Base-by-base conservation (phyloP, 257 asterid species). In the Pogostemon cablin region DNA sequence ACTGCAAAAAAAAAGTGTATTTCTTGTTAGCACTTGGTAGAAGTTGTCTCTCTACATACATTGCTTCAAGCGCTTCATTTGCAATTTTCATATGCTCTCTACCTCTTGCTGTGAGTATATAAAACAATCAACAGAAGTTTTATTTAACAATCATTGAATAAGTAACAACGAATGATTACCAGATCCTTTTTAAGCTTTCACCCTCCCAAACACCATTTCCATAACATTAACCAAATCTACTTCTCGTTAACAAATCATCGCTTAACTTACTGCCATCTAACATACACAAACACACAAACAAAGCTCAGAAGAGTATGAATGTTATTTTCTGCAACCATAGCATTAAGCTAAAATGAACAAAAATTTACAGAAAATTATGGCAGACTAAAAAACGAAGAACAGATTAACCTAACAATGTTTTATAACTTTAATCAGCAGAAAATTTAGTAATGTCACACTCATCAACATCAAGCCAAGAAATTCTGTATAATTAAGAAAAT, bases 191-290 rank as follows among this genome's bases (percentile, higher is more conserved):
- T 9, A 50, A 48, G 77, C 67, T 50, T 64, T 65, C 53, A 57
- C 58, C 77, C 47, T 48, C 70, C 49, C 64, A 66, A 53, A 65
- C 69, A 49, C 53, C 43, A 73, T 57, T 35, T 69, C 77, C 77
- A 75, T 60, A 41, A 38, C 53, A 61, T 41, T 58, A 74, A 53
- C 8, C 63, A 37, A 66, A 75, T 68, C 82, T 76, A 82, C 71
- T 60, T 48, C 54, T 65, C 63, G 44, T 2, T 25, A 69, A 79
- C 61, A 69, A 79, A 56, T 42, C 50, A 66, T 58, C 34, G 11
- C 60, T 53, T 34, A 34, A 62, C 37, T 38, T 65, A 35, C 50
- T 6, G 9, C 2, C 47, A 69, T 11, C 54, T 42, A 63, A 56
- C 12, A 37, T n/a, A 7, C 43, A 44, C 56, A 52, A 15, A 15